Conservation (phyloP, 768 basidiomycete genomes). For the Chalciporus sphaerocephalus region DNA sequence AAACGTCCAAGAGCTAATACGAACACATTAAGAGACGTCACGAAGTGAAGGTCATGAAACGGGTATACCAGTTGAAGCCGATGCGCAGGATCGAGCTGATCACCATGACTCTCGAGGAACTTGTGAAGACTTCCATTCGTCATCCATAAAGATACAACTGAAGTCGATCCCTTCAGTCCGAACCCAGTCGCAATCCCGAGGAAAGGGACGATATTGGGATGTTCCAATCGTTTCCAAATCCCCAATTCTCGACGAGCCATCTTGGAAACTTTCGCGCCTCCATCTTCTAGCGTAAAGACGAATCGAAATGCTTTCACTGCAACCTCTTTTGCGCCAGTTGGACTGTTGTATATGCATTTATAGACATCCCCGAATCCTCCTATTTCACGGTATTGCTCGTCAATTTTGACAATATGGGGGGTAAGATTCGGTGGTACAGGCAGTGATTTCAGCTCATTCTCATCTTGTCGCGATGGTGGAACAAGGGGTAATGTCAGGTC, state of each 20-base stretch:
- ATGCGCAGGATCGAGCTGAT: not conserved
- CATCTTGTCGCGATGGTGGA: too few relatives aligned
- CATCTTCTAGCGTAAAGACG: not conserved
- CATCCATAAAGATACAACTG: constrained; percentile 28
- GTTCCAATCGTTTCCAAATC: constrained; percentile 5
- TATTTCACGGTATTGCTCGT: not conserved
- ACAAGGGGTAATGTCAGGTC: too few relatives aligned
- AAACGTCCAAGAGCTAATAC: constrained; percentile 12
- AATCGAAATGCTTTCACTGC: constrained; percentile 8
- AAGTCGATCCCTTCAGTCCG: not conserved
- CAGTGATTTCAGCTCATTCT: too few relatives aligned
- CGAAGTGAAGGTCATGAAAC: constrained; percentile 17
- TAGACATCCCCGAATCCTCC: constrained; percentile 5
- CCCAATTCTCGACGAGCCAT: constrained; percentile 7
- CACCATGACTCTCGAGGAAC: constrained; percentile 11
- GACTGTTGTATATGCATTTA: not conserved
- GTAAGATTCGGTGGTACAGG: constrained; percentile 2
- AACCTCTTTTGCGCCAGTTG: not conserved
- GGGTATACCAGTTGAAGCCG: constrained; percentile 8
- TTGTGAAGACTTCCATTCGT: constrained; percentile 18
- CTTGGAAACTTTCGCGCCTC: not conserved
- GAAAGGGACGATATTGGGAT: constrained; percentile 1
- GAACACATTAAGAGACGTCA: constrained; percentile 18
- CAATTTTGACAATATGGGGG: not conserved
- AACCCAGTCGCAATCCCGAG: not conserved